Evolutionary conservation across 1,284 basidiomycete genomes (phyloP).

Genomic region (Erythrobasidium hasegawianum): DNA sequence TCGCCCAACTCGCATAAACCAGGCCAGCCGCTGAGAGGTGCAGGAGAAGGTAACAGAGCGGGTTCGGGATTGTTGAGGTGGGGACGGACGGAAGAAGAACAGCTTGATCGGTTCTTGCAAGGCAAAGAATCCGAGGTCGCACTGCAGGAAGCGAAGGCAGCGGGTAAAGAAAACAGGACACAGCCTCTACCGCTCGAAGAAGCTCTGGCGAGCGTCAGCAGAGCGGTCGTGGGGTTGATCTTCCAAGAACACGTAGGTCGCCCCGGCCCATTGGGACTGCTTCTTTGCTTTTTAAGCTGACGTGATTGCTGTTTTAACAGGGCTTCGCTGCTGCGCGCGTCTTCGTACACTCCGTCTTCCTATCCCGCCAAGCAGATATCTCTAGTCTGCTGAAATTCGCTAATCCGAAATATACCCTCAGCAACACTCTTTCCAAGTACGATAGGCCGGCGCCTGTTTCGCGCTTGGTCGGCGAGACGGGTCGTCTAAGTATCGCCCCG

Average conservation of each 20-base stretch:
- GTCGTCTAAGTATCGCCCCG: conserved; percentile 79
- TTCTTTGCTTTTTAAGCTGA: too few species aligned
- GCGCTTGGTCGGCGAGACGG: conserved; percentile 84
- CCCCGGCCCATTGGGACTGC: conserved; percentile 22
- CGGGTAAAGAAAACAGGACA: conserved; percentile 36
- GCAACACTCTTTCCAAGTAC: conserved; percentile 47
- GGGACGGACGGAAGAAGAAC: conserved; percentile 42
- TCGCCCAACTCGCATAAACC: conserved; percentile 35
- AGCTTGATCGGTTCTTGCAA: conserved; percentile 34
- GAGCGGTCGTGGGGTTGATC: conserved; percentile 55
- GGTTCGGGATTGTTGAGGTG: conserved; percentile 48
- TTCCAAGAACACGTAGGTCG: conserved; percentile 55
- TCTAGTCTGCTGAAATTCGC: conserved; percentile 77
- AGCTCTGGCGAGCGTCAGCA: conserved; percentile 51
- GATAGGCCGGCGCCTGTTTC: conserved; percentile 48
- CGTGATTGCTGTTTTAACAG: conserved; percentile 49
- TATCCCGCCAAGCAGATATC: conserved; percentile 75
- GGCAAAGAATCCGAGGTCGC: conserved; percentile 6
- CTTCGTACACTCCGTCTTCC: conserved; percentile 81
- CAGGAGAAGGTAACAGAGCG: conserved; percentile 38
- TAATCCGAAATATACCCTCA: conserved; percentile 50
- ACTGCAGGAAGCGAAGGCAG: conserved; percentile 2
- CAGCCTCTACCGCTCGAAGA: conserved; percentile 41
- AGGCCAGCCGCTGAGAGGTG: conserved; percentile 33
- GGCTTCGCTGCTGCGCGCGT: conserved; percentile 74